Conservation (phyloP, 1,284 basidiomycete genomes). For the Microbotryum intermedium region DNA sequence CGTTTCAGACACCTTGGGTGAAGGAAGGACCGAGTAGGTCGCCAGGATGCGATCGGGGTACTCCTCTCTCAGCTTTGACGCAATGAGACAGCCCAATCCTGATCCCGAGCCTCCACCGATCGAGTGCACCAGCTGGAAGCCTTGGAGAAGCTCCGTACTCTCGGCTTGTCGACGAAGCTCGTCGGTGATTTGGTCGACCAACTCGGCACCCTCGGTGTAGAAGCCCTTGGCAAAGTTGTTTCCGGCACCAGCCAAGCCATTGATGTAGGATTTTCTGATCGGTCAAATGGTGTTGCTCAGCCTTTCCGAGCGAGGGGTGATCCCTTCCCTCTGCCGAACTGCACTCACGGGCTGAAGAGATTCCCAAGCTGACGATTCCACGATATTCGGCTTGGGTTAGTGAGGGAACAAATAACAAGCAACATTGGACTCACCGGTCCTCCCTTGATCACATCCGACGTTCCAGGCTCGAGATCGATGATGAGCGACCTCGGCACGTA, state of each 20-base stretch:
- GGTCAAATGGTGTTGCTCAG: too few relatives aligned
- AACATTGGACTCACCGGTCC: neutral
- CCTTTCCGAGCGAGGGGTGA: too few relatives aligned
- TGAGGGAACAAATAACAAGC: too few relatives aligned
- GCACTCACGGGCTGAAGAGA: slow-evolving; percentile 69
- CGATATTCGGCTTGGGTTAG: too few relatives aligned
- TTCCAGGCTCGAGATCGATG: slow-evolving; percentile 84
- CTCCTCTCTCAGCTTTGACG: slow-evolving; percentile 72
- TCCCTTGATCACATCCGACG: slow-evolving; percentile 54
- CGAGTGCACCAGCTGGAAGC: slow-evolving; percentile 87
- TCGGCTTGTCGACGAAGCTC: slow-evolving; percentile 49
- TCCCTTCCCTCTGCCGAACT: too few relatives aligned
- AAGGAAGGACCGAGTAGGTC: slow-evolving; percentile 85
- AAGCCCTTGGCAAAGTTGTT: slow-evolving; percentile 82
- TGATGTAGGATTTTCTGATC: neutral
- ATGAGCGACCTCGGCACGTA: slow-evolving; percentile 92
- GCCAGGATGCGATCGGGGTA: slow-evolving; percentile 87
- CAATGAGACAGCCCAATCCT: slow-evolving; percentile 69
- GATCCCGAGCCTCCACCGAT: slow-evolving; percentile 89
- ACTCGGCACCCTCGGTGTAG: slow-evolving; percentile 77
- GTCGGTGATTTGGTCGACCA: slow-evolving; percentile 69
- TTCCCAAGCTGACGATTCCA: slow-evolving; percentile 52
- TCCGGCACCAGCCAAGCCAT: slow-evolving; percentile 45
- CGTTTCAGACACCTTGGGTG: slow-evolving; percentile 90
- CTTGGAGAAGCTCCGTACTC: slow-evolving; percentile 76